phyloP scores from a whole-genome alignment of 2,329 filamentous ascomycete genomes.

The Neurospora sp. region DNA sequence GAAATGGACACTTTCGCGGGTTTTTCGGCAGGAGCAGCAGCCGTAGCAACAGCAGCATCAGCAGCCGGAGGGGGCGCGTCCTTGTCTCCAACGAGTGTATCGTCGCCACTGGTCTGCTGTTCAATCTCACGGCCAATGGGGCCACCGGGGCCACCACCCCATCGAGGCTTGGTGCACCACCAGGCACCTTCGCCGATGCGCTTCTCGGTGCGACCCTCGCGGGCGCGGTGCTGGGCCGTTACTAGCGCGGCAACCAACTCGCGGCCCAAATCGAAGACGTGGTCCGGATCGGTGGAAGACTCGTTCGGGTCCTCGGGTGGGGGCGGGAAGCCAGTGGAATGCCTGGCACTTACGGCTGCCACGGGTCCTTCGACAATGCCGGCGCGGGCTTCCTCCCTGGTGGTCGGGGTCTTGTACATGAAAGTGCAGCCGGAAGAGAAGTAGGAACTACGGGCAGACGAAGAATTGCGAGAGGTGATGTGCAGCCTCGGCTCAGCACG shows the following conservation, averaged over 20 bases:
- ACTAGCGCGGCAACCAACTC: conserved; percentile 51
- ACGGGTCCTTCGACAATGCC: conserved; percentile 53
- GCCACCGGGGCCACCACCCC: conserved; percentile 53
- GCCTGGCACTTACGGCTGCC: conserved; percentile 48
- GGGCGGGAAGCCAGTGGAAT: conserved; percentile 38
- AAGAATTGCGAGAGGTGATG: conserved; percentile 27
- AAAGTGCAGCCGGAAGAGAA: conserved; percentile 50
- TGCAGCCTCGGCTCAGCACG: conserved; percentile 51
- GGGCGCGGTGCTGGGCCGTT: conserved; percentile 53
- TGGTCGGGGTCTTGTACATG: conserved; percentile 47
- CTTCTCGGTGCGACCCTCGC: conserved; percentile 45
- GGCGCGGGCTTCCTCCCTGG: conserved; percentile 48
- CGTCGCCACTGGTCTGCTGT: conserved; percentile 24
- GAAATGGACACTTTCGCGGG: background rate
- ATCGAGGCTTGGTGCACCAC: conserved; percentile 51
- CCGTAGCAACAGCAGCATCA: background rate
- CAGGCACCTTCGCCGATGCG: conserved; percentile 48
- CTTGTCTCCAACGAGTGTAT: conserved; percentile 33
- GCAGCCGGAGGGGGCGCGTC: conserved; percentile 23
- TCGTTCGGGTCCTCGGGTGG: background rate
- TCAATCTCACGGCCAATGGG: conserved; percentile 53
- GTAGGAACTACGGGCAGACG: conserved; percentile 36
- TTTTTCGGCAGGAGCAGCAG: conserved; percentile 5
- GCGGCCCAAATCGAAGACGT: conserved; percentile 50
- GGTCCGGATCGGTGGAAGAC: conserved; percentile 31